phyloP scores from a whole-genome alignment of 2,329 filamentous ascomycete genomes.

The Pyrenophora seminiperda region DNA sequence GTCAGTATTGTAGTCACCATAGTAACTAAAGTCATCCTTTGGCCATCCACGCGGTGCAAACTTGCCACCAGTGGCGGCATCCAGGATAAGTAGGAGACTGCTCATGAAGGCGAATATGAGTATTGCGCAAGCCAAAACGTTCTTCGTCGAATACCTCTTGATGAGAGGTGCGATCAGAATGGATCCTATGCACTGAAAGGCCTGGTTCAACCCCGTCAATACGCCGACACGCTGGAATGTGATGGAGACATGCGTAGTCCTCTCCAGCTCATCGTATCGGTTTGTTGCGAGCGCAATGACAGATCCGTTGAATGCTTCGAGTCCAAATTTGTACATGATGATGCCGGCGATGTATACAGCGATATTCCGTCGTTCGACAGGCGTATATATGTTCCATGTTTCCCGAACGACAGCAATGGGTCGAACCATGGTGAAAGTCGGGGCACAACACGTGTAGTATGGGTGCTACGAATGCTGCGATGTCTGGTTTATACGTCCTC shows the following conservation, averaged over 20 bases:
- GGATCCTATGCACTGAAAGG: conserved; percentile 57
- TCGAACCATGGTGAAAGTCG: conserved; percentile 23
- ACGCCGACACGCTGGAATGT: conserved; percentile 57
- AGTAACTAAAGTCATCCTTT: conserved; percentile 52
- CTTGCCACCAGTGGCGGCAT: conserved; percentile 55
- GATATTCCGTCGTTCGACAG: conserved; percentile 50
- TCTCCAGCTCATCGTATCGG: conserved; percentile 55
- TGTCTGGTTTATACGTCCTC: conserved; percentile 29
- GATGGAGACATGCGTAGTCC: conserved; percentile 37
- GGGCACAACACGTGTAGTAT: conserved; percentile 16
- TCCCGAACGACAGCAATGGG: conserved; percentile 33
- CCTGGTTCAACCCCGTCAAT: conserved; percentile 57
- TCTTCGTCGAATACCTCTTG: conserved; percentile 55
- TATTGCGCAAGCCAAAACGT: conserved; percentile 53
- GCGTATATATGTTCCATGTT: conserved; percentile 44
- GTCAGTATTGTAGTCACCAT: conserved; percentile 56
- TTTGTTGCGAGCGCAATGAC: conserved; percentile 57
- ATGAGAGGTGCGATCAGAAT: conserved; percentile 59
- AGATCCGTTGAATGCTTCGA: conserved; percentile 59
- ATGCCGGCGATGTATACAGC: conserved; percentile 55
- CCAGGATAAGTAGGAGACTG: conserved; percentile 55
- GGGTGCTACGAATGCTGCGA: conserved; percentile 29
- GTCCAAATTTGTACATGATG: conserved; percentile 60
- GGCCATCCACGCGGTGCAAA: conserved; percentile 47
- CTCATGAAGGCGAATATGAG: conserved; percentile 56